These are phyloP conservation scores for Jasminum sambac DNA, from an alignment of 257 asterid species.

Conservation along the genomic window DNA sequence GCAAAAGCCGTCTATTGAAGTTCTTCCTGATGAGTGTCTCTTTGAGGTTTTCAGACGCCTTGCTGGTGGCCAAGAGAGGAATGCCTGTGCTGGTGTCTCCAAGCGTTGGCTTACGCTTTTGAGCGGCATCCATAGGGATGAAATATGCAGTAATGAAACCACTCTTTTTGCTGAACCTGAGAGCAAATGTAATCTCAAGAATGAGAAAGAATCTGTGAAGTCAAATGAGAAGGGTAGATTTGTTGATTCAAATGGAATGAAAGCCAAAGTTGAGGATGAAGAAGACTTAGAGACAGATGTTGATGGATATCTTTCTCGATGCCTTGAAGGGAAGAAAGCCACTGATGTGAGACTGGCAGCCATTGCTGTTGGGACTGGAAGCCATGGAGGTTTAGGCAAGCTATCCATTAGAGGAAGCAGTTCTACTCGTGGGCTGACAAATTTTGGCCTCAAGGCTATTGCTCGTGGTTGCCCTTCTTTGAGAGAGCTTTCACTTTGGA, in stretches of 20 bases:
- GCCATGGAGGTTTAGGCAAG: conserved; percentile 89
- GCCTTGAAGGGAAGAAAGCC: conserved; percentile 87
- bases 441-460: conserved; percentile 77
- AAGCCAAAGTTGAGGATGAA: conserved; percentile 36
- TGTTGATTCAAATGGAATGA: conserved; percentile 20
- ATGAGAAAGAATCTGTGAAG: conserved; percentile 27
- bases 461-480: conserved; percentile 81
- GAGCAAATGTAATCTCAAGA: conserved; percentile 27
- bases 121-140: conserved; percentile 70
- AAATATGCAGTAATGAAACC: conserved; percentile 32
- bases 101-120: conserved; percentile 92
- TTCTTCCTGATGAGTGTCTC: conserved; percentile 95
- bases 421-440: conserved; percentile 56
- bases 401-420: conserved; percentile 77
- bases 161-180: conserved; percentile 32
- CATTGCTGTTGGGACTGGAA: conserved; percentile 72
- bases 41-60: conserved; percentile 89
- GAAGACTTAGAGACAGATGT: conserved; percentile 29
- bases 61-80: conserved; percentile 66
- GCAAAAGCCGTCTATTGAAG: conserved; percentile 65
- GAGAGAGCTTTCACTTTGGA: conserved; percentile 74
- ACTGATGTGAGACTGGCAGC: conserved; percentile 91
- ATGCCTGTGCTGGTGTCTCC: conserved; percentile 78
- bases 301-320: conserved; percentile 69
- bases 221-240: conserved; percentile 37